phyloP scores from a whole-genome alignment of 2,329 filamentous ascomycete species.

The Periconia macrospinosa region DNA sequence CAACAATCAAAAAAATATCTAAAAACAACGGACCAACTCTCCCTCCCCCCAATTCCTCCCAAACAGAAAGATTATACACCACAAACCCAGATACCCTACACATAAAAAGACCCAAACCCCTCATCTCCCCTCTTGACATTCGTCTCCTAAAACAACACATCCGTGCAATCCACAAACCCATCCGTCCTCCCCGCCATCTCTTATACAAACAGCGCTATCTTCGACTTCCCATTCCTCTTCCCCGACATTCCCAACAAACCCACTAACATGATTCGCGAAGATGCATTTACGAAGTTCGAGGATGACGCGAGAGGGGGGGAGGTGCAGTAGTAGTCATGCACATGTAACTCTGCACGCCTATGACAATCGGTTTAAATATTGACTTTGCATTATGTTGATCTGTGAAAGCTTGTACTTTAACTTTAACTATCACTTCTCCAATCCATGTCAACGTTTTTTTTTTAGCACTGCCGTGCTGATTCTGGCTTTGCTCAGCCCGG shows the following conservation, averaged over 20 bases:
- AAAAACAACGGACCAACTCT: no score
- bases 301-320: no score
- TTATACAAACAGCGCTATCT: slow-evolving; percentile 22
- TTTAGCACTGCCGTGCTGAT: background rate
- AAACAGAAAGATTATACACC: no score
- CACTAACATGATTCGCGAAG: slow-evolving; percentile 9
- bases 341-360: no score
- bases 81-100: slow-evolving; percentile 1
- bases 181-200: slow-evolving; percentile 2
- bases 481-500: background rate
- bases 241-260: slow-evolving; percentile 37
- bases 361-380: no score
- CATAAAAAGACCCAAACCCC: slow-evolving; percentile 9
- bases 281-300: no score
- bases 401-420: background rate
- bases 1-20: no score
- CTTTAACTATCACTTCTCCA: background rate
- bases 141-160: slow-evolving; percentile 16
- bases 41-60: no score
- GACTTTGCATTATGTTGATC: no score
- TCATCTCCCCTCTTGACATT: slow-evolving; percentile 23
- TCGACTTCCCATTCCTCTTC: slow-evolving; percentile 38
- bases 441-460: background rate
- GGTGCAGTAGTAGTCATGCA: no score
- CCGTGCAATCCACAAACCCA: slow-evolving; percentile 23